These are phyloP conservation scores for Pelargonium citronellum DNA, from an alignment of 441 rosid genomes.

Conservation along the genomic window DNA sequence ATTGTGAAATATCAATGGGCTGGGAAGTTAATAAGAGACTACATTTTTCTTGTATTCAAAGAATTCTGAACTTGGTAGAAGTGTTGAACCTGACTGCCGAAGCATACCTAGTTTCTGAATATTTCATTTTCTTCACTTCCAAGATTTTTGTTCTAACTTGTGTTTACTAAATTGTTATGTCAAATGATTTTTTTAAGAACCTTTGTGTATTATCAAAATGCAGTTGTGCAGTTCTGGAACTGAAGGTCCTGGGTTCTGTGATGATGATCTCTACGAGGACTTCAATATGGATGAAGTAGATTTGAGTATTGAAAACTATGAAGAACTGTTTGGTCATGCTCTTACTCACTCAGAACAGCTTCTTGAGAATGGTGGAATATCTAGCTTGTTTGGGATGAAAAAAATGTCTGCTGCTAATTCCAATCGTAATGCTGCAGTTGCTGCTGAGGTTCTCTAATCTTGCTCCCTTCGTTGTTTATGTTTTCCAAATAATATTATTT, in stretches of 20 bases:
- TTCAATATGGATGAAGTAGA: conserved; percentile 87
- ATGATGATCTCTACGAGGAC: conserved; percentile 60
- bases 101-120: not conserved
- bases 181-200: conserved; percentile 13
- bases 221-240: conserved; percentile 44
- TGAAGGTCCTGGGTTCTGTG: conserved; percentile 44
- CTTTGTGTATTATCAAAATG: conserved; percentile 24
- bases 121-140: not conserved
- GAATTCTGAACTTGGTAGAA: not conserved
- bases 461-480: conserved; percentile 15
- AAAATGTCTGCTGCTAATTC: conserved; percentile 58
- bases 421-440: conserved; percentile 44
- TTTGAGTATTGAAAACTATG: conserved; percentile 80
- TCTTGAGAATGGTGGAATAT: conserved; percentile 79
- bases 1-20: not conserved
- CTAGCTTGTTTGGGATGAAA: conserved; percentile 62
- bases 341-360: conserved; percentile 76
- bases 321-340: conserved; percentile 85
- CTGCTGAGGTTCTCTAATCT: conserved; percentile 50
- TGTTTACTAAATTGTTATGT: not conserved
- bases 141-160: not conserved
- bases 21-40: not conserved
- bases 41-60: too few species aligned
- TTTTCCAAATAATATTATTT: not conserved
- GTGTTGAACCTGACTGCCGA: not conserved